Conservation (phyloP, 345 rosid genomes). For the Aquilaria malaccensis region DNA sequence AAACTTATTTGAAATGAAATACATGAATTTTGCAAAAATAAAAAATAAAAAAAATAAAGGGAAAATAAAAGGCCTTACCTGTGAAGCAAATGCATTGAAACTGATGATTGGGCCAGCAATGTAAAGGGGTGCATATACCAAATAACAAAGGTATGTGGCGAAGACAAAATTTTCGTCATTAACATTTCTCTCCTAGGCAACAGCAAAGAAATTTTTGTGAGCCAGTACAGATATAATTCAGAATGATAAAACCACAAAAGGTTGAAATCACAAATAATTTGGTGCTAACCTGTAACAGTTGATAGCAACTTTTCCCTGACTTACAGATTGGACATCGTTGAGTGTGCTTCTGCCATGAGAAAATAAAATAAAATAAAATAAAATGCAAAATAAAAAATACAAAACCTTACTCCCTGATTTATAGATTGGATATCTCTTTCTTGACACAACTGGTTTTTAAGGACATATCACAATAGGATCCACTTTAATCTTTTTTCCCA, state of each 20-base stretch:
- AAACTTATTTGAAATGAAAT: too few relatives aligned
- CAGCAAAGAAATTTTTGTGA: slow-evolving; percentile 13
- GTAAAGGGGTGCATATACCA: slow-evolving; percentile 88
- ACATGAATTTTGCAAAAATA: not conserved
- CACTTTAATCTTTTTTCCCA: too few relatives aligned
- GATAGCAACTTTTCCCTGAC: slow-evolving; percentile 54
- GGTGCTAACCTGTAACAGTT: slow-evolving; percentile 41
- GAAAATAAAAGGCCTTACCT: slow-evolving; percentile 40
- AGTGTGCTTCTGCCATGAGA: slow-evolving; percentile 44
- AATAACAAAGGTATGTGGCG: slow-evolving; percentile 59
- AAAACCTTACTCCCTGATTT: too few relatives aligned
- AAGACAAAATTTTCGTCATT: slow-evolving; percentile 34
- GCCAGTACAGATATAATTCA: slow-evolving; percentile 5
- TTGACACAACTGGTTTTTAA: too few relatives aligned
- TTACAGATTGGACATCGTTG: slow-evolving; percentile 50
- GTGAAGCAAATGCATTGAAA: slow-evolving; percentile 91
- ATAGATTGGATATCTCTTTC: too few relatives aligned
- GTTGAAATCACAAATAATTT: slow-evolving; percentile 7
- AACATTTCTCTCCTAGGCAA: slow-evolving; percentile 53
- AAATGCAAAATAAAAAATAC: slow-evolving; percentile 9
- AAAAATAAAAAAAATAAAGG: slow-evolving; percentile 1
- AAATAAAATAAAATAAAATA: not conserved
- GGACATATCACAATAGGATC: too few relatives aligned
- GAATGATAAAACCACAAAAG: slow-evolving; percentile 4
- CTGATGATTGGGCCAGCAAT: slow-evolving; percentile 86